Conservation (phyloP, 345 rosid genomes). For the Linum lewisii region DNA sequence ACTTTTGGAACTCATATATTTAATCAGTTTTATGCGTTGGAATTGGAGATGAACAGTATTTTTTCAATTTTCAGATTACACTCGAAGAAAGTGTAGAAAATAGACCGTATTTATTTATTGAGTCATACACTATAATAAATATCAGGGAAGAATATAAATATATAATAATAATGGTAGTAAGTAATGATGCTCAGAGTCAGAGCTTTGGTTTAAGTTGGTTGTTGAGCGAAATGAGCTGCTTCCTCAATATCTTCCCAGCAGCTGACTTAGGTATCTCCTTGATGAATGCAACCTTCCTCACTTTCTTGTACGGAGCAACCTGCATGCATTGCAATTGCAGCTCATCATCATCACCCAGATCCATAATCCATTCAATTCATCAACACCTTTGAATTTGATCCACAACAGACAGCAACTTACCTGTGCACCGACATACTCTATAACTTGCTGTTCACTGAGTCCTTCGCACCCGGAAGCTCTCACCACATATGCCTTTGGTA, state of each 20-base stretch:
- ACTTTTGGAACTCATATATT: too few species aligned
- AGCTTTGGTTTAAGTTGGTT: conserved; percentile 28
- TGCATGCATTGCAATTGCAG: too few species aligned
- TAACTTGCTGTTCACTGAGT: conserved; percentile 42
- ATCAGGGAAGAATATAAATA: too few species aligned
- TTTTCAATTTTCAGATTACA: too few species aligned
- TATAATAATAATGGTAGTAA: too few species aligned
- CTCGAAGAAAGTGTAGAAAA: too few species aligned
- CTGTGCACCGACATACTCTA: conserved; percentile 47
- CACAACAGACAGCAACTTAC: conserved; percentile 19
- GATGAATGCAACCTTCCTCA: conserved; percentile 42
- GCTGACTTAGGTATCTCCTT: conserved; percentile 48
- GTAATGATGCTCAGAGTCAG: conserved; percentile 1
- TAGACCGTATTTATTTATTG: too few species aligned
- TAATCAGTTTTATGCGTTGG: too few species aligned
- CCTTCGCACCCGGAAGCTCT: conserved; percentile 19
- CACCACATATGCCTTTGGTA: conserved; percentile 66
- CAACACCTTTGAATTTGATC: too few species aligned
- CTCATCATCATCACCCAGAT: background rate
- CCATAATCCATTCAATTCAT: too few species aligned
- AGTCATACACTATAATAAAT: too few species aligned
- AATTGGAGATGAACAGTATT: too few species aligned
- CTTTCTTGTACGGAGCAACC: conserved; percentile 70
- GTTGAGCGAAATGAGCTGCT: conserved; percentile 34
- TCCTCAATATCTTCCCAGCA: conserved; percentile 56